phyloP scores from a whole-genome alignment of 768 basidiomycete species.

The Leccinellum albellum region DNA sequence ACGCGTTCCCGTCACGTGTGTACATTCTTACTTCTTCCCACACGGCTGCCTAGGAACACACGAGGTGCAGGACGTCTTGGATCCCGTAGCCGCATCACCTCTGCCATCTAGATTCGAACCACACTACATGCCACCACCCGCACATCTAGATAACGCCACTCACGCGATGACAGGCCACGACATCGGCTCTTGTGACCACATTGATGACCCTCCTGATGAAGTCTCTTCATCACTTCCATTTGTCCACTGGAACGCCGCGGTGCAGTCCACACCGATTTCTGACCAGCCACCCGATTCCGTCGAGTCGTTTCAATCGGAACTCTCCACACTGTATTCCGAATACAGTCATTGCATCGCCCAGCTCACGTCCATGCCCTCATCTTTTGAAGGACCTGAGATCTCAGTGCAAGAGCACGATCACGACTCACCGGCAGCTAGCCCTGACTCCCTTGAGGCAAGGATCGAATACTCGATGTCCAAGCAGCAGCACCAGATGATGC shows the following conservation, averaged over 20 bases:
- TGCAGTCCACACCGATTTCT: constrained; percentile 11
- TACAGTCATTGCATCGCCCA: constrained; percentile 47
- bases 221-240: constrained; percentile 17
- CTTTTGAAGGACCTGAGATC: constrained; percentile 15
- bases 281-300: constrained; percentile 11
- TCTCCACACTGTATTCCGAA: constrained; percentile 48
- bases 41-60: constrained; percentile 3
- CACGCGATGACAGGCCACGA: constrained; percentile 3
- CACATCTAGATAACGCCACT: constrained; percentile 3
- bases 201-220: constrained; percentile 18
- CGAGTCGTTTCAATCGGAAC: constrained; percentile 32
- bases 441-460: constrained; percentile 33
- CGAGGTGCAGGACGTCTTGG: constrained; percentile 15
- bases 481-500: constrained; percentile 53
- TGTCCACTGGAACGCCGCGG: constrained; percentile 23
- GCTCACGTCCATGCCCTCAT: constrained; percentile 39
- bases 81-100: constrained; percentile 1
- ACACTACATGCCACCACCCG: constrained; percentile 6
- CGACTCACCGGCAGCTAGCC: neutral
- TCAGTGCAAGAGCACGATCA: constrained; percentile 3
- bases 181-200: neutral
- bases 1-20: neutral
- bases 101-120: constrained; percentile 18
- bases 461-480: constrained; percentile 56
- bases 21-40: constrained; percentile 10